Base-by-base conservation (phyloP, 768 basidiomycete species). In the Cystoderma amianthinum region DNA sequence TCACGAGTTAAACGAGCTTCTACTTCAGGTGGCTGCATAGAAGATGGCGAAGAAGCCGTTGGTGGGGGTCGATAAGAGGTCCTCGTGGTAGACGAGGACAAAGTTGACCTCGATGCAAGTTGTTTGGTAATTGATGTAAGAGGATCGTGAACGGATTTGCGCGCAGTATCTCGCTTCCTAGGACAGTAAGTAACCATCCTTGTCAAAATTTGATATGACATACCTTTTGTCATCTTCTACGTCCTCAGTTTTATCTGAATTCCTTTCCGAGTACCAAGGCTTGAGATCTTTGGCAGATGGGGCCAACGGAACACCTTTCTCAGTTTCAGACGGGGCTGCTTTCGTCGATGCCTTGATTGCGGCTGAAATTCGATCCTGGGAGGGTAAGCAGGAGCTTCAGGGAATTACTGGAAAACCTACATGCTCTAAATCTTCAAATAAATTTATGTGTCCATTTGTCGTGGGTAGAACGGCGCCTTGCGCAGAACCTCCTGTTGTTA, bases 401-500 rank as follows among this genome's bases (percentile, higher is more conserved):
- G 35, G 13, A 10, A 17, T 21, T 24, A 17, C 6, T 13, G 17
- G 23, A 16, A 37, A 17, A 47, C 69, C 13, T 40, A 82, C 85
- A 48, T 78, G 70, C 52, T 90, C 88, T n/a, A 90, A 48, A 51
- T 89, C 86, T 49, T 85, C 81, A 48, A 90, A 91, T 39, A 92
- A 62, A 54, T 90, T 91, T 60, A 91, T 87, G 51, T 92, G 88
- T 1, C 82, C 82, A 24, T 66, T 66, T 1, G 74, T 67, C 2
- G 71, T 68, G 21, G 72, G 65, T 43, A 75, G 45, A 5, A 63
- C 59, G 1, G 68, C 63, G 36, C 45, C 57, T 42, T 51, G 57
- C 23, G 52, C 57, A 3, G 58, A 60, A 32, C 60, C 62, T 10
- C 58, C 60, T 16, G 58, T 54, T 3, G 61, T 57, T 7, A 55